phyloP scores from a whole-genome alignment of 768 basidiomycete genomes.

The Cyathus striatus region DNA sequence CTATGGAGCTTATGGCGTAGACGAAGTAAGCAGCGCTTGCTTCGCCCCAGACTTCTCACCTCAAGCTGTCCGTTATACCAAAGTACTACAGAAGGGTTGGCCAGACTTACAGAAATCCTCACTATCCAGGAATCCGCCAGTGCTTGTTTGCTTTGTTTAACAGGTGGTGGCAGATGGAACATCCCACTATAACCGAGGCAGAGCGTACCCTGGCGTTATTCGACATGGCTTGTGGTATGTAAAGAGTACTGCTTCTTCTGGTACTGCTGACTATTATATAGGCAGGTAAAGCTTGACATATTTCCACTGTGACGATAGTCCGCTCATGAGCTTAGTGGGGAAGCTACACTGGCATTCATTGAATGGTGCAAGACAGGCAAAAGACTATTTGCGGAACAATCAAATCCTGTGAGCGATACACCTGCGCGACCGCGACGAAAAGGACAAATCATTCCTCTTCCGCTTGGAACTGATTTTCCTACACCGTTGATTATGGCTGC shows the following conservation, averaged over 20 bases:
- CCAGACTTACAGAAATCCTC: conserved; percentile 68
- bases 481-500: conserved; percentile 33
- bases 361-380: conserved; percentile 55
- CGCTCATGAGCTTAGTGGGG: conserved; percentile 39
- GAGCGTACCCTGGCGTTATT: conserved; percentile 33
- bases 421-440: conserved; percentile 13
- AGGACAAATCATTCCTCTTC: conserved; percentile 18
- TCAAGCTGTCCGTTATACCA: too few species aligned
- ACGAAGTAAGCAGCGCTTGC: conserved; percentile 34
- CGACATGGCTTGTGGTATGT: conserved; percentile 55
- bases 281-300: conserved; percentile 24
- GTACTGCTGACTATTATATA: conserved; percentile 5
- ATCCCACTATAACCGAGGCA: conserved; percentile 8
- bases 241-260: conserved; percentile 12
- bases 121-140: conserved; percentile 60
- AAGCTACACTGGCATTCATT: conserved; percentile 51
- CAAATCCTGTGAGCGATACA: conserved; percentile 4
- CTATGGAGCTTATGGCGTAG: conserved; percentile 44
- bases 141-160: conserved; percentile 51
- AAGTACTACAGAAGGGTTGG: conserved; percentile 64
- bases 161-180: conserved; percentile 38
- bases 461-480: conserved; percentile 26
- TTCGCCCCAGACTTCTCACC: too few species aligned
- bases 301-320: too few species aligned
- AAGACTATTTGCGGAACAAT: conserved; percentile 10